Evolutionary conservation across 306 rosid species (phyloP), one percentile per base, ranked within the genome.

Genomic region (Cyclanthera cordifolia): DNA sequence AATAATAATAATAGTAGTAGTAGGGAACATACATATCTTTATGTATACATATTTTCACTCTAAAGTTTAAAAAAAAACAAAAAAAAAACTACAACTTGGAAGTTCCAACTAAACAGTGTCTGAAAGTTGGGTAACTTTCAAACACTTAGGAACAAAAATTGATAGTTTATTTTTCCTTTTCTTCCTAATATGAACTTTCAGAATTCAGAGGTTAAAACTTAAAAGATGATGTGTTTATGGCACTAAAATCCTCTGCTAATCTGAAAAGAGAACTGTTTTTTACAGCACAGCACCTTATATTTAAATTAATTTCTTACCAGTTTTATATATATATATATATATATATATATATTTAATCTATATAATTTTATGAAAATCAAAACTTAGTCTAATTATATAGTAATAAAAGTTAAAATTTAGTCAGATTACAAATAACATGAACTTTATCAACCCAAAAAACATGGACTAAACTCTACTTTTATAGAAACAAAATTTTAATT

Each of bases 111-210:
- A 34, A 34, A 34, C 0, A 13, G 15, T 41, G 28, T 21, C 11
- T 63, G 12, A 41, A 63, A 63, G 52, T 63, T 41, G 52, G 69
- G 32, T 43, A 41, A 41, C 70, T 64, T 64, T 43, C 19, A 4
- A 20, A 64, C 53, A 64, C 50, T 20, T 41, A 1, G 53, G 34
- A 39, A 12, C n/a, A 20, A 64, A 39, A 34, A 34, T 34, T 34
- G 8, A 34, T 34, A 4, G 41, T 5, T 20, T 63, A 11, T 1
- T 5, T 6, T 16, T 58, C 4, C 1, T 34, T 34, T 32, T 4
- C 37, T 32, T 3, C 37, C 37, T 32, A 32, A 32, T 32, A 32
- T 32, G 37, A 32, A 32, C 37, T 37, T 61, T 5, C 8, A 32
- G 66, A 59, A 16, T 61, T 19, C 15, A 32, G 47, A n/a, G 20